A percentile compares a stretch with the other conserved stretches of the same genome.
Conservation (phyloP, 257 asterid species). For the Nicotiana otophora region DNA sequence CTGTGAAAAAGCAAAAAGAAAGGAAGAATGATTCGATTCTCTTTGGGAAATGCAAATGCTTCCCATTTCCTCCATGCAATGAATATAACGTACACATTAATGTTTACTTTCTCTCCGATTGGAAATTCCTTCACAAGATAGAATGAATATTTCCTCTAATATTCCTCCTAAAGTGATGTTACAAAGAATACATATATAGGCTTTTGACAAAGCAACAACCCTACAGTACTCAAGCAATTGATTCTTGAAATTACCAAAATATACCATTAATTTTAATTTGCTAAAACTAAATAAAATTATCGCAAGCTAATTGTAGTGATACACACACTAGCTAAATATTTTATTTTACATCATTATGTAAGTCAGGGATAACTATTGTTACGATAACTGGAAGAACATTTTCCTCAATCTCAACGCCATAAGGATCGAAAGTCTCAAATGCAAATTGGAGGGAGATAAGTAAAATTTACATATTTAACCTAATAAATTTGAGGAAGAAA, state of each 20-base stretch:
- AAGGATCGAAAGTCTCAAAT: background rate
- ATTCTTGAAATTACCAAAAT: background rate
- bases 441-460: background rate
- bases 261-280: background rate
- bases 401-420: background rate
- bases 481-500: background rate
- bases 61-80: slow-evolving; percentile 14
- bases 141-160: background rate
- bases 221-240: background rate
- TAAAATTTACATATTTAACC: background rate
- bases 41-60: slow-evolving; percentile 56
- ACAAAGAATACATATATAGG: background rate
- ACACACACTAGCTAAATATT: too few relatives aligned
- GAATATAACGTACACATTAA: slow-evolving; percentile 10
- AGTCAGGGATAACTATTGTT: background rate
- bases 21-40: slow-evolving; percentile 59
- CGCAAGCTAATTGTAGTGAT: background rate
- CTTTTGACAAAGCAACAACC: slow-evolving; percentile 8
- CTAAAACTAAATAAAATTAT: background rate
- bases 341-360: background rate
- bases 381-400: background rate
- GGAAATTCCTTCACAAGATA: background rate
- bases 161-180: slow-evolving; percentile 1
- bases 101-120: background rate
- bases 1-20: slow-evolving; percentile 66